Conservation (phyloP, 116 monocot species). For the Thalassia testudinum region DNA sequence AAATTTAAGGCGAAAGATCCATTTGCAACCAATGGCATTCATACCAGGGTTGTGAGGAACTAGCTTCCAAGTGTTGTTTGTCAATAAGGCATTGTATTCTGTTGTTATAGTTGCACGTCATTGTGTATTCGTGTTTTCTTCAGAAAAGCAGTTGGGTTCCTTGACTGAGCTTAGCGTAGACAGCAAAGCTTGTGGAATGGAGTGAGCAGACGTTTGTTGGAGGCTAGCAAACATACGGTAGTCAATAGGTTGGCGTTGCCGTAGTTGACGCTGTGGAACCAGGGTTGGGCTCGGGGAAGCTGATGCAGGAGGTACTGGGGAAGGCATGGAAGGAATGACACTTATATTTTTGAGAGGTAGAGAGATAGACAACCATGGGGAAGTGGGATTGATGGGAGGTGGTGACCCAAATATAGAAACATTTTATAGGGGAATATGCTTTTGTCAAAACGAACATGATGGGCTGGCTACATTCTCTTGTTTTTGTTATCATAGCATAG, state of each 20-base stretch:
- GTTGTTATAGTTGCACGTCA: neutral
- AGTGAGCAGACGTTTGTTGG: neutral
- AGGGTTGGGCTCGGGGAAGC: neutral
- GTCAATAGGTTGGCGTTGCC: neutral
- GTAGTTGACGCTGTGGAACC: too few relatives aligned
- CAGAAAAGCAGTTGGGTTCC: neutral
- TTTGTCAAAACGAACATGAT: neutral
- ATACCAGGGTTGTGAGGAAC: neutral
- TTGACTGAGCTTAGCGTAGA: neutral
- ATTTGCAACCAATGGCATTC: conserved; percentile 1
- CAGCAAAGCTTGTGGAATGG: neutral
- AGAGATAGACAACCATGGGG: neutral
- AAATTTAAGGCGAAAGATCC: neutral
- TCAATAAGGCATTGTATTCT: neutral
- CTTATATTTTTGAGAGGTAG: neutral
- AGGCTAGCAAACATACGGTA: neutral
- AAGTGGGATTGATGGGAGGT: neutral
- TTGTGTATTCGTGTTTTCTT: neutral
- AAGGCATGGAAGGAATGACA: neutral
- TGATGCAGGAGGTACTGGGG: neutral
- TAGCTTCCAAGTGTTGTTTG: neutral
- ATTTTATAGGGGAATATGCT: neutral
- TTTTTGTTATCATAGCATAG: neutral
- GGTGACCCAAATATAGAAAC: neutral
- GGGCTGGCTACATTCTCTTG: neutral